phyloP scores from a whole-genome alignment of 2,329 filamentous ascomycete species.

The Stagonosporopsis chrysanthemi region DNA sequence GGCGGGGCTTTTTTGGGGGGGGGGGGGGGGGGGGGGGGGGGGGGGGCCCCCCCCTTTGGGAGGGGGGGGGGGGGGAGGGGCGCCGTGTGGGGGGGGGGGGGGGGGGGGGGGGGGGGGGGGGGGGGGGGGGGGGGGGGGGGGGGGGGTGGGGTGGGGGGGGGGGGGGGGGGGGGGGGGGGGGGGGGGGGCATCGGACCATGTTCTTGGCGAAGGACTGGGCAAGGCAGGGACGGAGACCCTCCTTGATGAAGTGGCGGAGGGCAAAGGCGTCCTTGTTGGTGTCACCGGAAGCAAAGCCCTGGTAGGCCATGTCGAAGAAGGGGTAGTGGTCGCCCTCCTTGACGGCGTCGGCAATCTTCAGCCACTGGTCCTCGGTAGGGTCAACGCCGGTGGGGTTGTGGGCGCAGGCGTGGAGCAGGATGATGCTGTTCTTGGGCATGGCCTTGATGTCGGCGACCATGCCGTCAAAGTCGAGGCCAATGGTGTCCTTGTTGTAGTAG shows the following conservation, averaged over 20 bases:
- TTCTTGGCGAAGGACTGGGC: conserved; percentile 99
- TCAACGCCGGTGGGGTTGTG: conserved; percentile 98
- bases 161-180: too few species aligned
- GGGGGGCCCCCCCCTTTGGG: too few species aligned
- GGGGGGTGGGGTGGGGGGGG: too few species aligned
- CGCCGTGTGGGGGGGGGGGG: too few species aligned
- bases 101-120: too few species aligned
- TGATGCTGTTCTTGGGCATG: conserved; percentile 84
- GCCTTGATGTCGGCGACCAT: conserved; percentile 89
- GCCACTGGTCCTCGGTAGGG: conserved; percentile 91
- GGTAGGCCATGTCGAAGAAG: conserved; percentile 91
- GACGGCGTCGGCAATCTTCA: conserved; percentile 84
- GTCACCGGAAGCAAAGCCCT: conserved; percentile 94
- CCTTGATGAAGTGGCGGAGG: conserved; percentile 88
- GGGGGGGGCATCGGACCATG: conserved; percentile 75
- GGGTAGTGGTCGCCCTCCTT: conserved; percentile 88
- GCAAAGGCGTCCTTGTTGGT: conserved; percentile 93
- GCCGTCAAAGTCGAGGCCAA: conserved; percentile 95
- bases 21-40: too few species aligned
- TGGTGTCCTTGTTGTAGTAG: conserved; percentile 99
- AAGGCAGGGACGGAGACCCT: conserved; percentile 88
- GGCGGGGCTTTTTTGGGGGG: too few species aligned
- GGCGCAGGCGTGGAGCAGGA: conserved; percentile 95
- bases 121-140: too few species aligned
- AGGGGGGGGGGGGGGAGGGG: too few species aligned